Percentiles rank a stretch among this genome's conserved stretches.
phyloP scores from a whole-genome alignment of 306 rosid genomes.

The Lathyrus tuberosus region DNA sequence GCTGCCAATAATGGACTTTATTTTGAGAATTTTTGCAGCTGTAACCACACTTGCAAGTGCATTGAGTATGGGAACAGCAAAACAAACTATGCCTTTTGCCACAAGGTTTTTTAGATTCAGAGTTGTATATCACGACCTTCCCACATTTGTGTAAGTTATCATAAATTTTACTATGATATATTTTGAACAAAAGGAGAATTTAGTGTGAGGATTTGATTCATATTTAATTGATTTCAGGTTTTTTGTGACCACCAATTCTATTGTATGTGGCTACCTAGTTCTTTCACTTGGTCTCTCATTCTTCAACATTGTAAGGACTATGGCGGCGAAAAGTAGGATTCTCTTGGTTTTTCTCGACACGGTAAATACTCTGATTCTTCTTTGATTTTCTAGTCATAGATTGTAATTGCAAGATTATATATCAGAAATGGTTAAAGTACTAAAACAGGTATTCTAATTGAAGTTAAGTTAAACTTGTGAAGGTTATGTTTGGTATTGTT shows the following conservation, averaged over 20 bases:
- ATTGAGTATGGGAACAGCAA: slow-evolving; percentile 40
- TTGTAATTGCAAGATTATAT: not conserved
- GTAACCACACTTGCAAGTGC: slow-evolving; percentile 40
- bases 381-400: not conserved
- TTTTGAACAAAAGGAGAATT: not conserved
- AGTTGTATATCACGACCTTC: slow-evolving; percentile 45
- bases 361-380: slow-evolving; percentile 43
- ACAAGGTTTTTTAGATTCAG: slow-evolving; percentile 45
- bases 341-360: slow-evolving; percentile 54
- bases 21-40: slow-evolving; percentile 45
- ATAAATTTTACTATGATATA: not conserved
- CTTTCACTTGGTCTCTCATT: slow-evolving; percentile 53
- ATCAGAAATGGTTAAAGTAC: no score
- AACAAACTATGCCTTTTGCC: slow-evolving; percentile 46
- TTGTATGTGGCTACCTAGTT: slow-evolving; percentile 57
- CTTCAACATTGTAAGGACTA: slow-evolving; percentile 51
- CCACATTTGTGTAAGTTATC: slow-evolving; percentile 50
- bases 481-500: slow-evolving; percentile 57
- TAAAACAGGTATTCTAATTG: not conserved
- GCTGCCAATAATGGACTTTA: slow-evolving; percentile 9
- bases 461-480: slow-evolving; percentile 13
- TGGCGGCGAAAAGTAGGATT: slow-evolving; percentile 48
- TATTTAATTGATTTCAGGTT: slow-evolving; percentile 43
- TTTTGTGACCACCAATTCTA: slow-evolving; percentile 56
- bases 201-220: not conserved